phyloP scores from a whole-genome alignment of 768 basidiomycete genomes.

The Naganishia vishniacii region DNA sequence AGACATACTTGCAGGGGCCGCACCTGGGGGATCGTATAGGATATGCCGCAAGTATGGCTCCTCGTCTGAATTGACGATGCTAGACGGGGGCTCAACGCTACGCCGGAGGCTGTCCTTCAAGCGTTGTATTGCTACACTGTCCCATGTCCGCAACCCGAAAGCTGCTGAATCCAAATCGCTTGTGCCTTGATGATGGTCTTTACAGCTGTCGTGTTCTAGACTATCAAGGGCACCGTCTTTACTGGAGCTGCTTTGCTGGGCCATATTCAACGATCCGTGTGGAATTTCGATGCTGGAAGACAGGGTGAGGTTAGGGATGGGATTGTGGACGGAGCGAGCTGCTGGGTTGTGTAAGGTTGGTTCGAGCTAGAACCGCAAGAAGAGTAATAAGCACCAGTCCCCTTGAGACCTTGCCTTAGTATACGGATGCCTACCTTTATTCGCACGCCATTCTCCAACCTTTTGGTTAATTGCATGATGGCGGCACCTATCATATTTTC shows the following conservation, averaged over 20 bases:
- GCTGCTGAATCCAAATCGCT: neutral
- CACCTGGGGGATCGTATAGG: no score
- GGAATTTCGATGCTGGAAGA: no score
- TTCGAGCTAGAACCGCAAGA: neutral
- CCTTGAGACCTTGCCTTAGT: neutral
- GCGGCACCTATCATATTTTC: slow-evolving; percentile 4
- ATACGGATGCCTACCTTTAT: neutral
- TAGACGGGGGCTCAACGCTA: no score
- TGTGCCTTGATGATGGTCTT: no score
- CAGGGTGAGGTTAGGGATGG: no score
- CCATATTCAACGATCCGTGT: no score
- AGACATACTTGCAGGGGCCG: no score
- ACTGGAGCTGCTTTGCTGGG: no score
- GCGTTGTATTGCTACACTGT: neutral
- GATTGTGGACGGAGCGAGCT: no score
- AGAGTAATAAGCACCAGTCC: neutral
- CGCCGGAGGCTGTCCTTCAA: neutral
- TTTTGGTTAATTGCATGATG: slow-evolving; percentile 1
- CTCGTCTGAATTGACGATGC: slow-evolving; percentile 2
- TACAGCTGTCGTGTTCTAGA: no score
- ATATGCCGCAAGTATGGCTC: no score
- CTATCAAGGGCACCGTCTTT: no score
- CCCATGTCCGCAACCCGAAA: neutral
- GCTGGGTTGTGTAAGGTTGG: neutral
- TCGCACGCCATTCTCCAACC: neutral